A percentile compares a stretch with the other conserved stretches of the same genome.
Evolutionary conservation across 768 basidiomycete genomes (phyloP).

Genomic region (Phanerochaete sordida): DNA sequence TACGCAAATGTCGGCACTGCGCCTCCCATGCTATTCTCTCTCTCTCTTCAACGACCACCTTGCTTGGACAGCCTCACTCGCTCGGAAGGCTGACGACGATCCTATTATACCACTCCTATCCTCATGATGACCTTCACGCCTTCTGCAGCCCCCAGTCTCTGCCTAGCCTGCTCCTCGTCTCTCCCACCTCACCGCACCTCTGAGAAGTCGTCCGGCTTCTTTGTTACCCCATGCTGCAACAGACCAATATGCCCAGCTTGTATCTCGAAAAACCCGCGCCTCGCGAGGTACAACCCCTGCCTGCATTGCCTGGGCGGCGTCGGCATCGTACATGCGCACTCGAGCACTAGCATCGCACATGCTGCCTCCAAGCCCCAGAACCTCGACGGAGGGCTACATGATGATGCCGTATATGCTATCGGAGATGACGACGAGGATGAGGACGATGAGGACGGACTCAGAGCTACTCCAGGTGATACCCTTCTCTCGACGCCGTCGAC

Average conservation of each 20-base stretch:
- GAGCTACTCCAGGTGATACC: not conserved
- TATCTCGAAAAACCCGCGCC: conserved; percentile 54
- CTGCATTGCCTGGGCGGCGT: conserved; percentile 63
- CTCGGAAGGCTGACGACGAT: not conserved
- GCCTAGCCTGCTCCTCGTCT: conserved; percentile 27
- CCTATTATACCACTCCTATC: not conserved
- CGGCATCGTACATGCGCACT: conserved; percentile 29
- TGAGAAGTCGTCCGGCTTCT: conserved; percentile 21
- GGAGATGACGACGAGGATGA: conserved; percentile 60
- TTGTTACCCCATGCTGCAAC: conserved; percentile 60
- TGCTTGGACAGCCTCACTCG: no score
- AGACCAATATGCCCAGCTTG: conserved; percentile 65
- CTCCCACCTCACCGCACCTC: conserved; percentile 20
- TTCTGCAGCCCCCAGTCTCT: conserved; percentile 9
- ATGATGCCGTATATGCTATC: conserved; percentile 61
- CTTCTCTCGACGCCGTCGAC: conserved; percentile 3
- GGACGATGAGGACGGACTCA: conserved; percentile 17
- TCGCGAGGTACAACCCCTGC: conserved; percentile 70
- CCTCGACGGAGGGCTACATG: conserved; percentile 51
- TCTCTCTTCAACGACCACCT: not conserved
- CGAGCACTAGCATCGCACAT: not conserved
- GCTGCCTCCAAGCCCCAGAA: conserved; percentile 29
- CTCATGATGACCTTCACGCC: not conserved
- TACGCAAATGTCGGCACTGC: not conserved
- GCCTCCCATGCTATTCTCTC: not conserved